These are phyloP conservation scores for Phaffia rhodozyma DNA, from an alignment of 1,284 basidiomycete genomes.

Conservation along the genomic window DNA sequence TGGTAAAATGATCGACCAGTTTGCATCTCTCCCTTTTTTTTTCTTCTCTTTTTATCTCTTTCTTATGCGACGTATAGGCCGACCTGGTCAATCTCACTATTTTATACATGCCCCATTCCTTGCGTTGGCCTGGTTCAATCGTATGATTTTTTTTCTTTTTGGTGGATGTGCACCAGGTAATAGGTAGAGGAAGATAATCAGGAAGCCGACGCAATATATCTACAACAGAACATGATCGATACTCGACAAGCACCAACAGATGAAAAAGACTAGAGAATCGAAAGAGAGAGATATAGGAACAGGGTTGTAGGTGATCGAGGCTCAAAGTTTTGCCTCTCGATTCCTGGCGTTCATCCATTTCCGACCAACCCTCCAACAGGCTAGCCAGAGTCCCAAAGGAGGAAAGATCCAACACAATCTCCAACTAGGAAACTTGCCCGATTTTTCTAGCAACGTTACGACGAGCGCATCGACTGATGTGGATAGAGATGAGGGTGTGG, in stretches of 20 bases:
- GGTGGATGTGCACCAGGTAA: background rate
- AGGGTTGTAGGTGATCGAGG: background rate
- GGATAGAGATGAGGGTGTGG: slow-evolving; percentile 54
- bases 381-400: slow-evolving; percentile 46
- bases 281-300: too few species aligned
- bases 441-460: slow-evolving; percentile 40
- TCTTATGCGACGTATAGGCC: background rate
- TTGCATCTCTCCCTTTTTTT: background rate
- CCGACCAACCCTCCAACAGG: slow-evolving; percentile 24
- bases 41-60: background rate
- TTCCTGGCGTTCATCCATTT: slow-evolving; percentile 18
- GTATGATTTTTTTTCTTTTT: background rate
- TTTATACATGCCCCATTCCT: too few species aligned
- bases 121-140: background rate
- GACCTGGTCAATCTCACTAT: background rate
- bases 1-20: background rate
- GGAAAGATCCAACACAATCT: slow-evolving; percentile 70
- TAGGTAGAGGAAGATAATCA: background rate
- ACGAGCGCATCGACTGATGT: slow-evolving; percentile 58
- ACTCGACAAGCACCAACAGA: slow-evolving; percentile 17
- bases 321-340: slow-evolving; percentile 20
- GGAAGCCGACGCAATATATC: background rate
- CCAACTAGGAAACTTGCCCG: slow-evolving; percentile 22
- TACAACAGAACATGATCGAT: slow-evolving; percentile 2
- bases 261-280: too few species aligned